Conservation (phyloP, 371 early-diverging fungal genomes). For the Syncephalis fuscata region DNA sequence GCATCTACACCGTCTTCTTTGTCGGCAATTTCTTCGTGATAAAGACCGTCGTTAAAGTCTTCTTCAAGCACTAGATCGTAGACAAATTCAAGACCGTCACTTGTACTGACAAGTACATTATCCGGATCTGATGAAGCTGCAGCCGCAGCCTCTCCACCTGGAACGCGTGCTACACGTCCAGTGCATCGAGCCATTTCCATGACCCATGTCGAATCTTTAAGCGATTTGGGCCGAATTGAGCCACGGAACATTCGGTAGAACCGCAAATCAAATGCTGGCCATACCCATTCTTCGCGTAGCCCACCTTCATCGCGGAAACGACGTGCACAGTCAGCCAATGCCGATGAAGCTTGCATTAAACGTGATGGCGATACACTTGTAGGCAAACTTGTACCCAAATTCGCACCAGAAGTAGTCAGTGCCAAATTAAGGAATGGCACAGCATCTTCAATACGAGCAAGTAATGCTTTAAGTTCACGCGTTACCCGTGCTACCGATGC, state of each 20-base stretch:
- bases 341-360: slow-evolving; percentile 31
- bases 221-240: slow-evolving; percentile 27
- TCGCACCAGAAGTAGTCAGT: slow-evolving; percentile 26
- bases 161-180: slow-evolving; percentile 12
- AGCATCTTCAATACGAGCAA: slow-evolving; percentile 34
- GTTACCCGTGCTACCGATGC: slow-evolving; percentile 8
- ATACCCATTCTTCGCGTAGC: slow-evolving; percentile 14
- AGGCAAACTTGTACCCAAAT: slow-evolving; percentile 16
- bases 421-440: slow-evolving; percentile 50
- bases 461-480: slow-evolving; percentile 19
- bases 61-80: slow-evolving; percentile 34
- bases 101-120: neutral
- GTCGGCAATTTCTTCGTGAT: slow-evolving; percentile 29
- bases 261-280: slow-evolving; percentile 17
- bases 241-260: slow-evolving; percentile 47
- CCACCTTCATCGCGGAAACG: slow-evolving; percentile 7
- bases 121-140: neutral
- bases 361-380: slow-evolving; percentile 19
- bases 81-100: slow-evolving; percentile 2
- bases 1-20: slow-evolving; percentile 1
- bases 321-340: slow-evolving; percentile 8
- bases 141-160: neutral
- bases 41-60: slow-evolving; percentile 52
- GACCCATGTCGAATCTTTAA: slow-evolving; percentile 56
- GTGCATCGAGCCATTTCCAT: slow-evolving; percentile 41